Evolutionary conservation across 352 stramenopile genomes (phyloP).

Genomic region (Pythium aquatile): DNA sequence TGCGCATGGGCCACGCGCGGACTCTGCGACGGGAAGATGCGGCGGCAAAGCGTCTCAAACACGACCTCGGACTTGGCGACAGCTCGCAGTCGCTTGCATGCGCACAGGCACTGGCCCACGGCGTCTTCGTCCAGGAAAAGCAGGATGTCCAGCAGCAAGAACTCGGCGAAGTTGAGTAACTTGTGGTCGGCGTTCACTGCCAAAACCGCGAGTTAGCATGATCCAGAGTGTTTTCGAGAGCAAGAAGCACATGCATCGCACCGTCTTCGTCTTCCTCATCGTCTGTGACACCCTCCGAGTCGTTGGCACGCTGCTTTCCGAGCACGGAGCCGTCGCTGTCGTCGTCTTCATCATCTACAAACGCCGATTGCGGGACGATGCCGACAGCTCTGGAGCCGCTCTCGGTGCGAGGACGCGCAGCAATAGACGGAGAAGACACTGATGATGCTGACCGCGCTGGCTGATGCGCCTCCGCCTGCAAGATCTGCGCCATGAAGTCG

Average conservation of each 20-base stretch:
- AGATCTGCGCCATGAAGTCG: slow-evolving; percentile 69
- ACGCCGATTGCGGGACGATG: slow-evolving; percentile 12
- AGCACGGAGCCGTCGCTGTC: slow-evolving; percentile 11
- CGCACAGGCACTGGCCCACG: slow-evolving; percentile 46
- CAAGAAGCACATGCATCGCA: slow-evolving; percentile 9
- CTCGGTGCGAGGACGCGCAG: neutral
- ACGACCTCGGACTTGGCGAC: slow-evolving; percentile 53
- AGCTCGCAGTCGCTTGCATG: slow-evolving; percentile 57
- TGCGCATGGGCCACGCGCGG: slow-evolving; percentile 36
- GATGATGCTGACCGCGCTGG: neutral
- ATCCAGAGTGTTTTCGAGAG: neutral
- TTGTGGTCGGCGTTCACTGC: slow-evolving; percentile 36
- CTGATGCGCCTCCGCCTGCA: slow-evolving; percentile 48
- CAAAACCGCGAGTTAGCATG: neutral
- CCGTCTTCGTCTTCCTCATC: slow-evolving; percentile 28
- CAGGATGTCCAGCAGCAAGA: slow-evolving; percentile 66
- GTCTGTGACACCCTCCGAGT: slow-evolving; percentile 9
- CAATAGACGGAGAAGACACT: slow-evolving; percentile 3
- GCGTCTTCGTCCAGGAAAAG: slow-evolving; percentile 76
- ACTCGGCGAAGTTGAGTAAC: slow-evolving; percentile 68
- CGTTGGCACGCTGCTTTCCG: neutral
- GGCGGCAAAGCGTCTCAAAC: slow-evolving; percentile 65
- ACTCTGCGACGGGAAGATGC: slow-evolving; percentile 69
- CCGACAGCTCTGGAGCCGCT: slow-evolving; percentile 2
- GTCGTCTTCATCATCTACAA: slow-evolving; percentile 13